Evolutionary conservation across 2,329 filamentous ascomycete genomes (phyloP), one percentile per base, ranked within the genome.

Genomic region (Arthrobotrys musiformis): DNA sequence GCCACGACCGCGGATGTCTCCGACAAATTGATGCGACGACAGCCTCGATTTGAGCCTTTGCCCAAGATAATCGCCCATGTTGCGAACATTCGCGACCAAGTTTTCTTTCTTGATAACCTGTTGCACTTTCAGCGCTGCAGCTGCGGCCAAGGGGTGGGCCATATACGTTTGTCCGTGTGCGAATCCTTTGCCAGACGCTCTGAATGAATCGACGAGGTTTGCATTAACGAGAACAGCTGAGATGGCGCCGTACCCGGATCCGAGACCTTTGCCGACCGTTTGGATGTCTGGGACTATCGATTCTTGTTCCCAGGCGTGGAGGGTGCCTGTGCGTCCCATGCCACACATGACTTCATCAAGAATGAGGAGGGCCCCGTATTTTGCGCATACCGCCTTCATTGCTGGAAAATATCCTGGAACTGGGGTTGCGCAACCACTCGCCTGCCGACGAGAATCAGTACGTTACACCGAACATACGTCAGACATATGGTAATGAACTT

Each of bases 301-400:
- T 37, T 89, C 86, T 54, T 88, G 85, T 79, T 90, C 85, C 86
- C 88, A 91, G 0, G 88, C 88, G 83, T 92, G 87, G 79, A 90
- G 82, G 2, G 84, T 86, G 0, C 89, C 89, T 0, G 86, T 86
- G 0, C 89, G 84, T 0, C 90, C 89, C 82, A 87, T 87, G 2
- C 90, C 90, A 58, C 88, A 90, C 91, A 93, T 93, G 44, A 93
- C 86, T 81, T 94, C 92, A 80, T 95, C 93, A 0, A 94, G 83
- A 56, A 94, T 90, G n/a, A 95, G 85, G 0, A 95, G 86, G 0
- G 90, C 89, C 0, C 90, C 92, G 81, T 94, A 86, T 76, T 88
- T 88, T 64, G 90, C 87, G 82, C 92, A 94, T 0, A 95, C 85
- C 1, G 84, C 84, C 80, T 87, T 87, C 83, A 94, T 88, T 0